Evolutionary conservation across 768 basidiomycete genomes (phyloP), one percentile per base, ranked within the genome.

Genomic region (Nidularia sp.): DNA sequence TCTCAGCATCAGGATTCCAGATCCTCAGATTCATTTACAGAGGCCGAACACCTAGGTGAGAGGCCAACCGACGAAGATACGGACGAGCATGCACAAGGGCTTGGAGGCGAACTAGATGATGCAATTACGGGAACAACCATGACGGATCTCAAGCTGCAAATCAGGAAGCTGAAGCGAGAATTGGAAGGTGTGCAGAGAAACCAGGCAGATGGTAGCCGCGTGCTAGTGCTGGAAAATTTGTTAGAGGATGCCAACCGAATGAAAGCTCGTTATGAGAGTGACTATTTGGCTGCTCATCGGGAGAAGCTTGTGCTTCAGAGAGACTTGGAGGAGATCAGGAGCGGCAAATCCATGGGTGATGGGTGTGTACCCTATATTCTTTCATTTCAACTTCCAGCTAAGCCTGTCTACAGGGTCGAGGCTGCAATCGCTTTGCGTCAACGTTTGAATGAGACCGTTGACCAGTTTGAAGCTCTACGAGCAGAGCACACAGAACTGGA

Each of bases 81-180:
- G 5, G 73, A 76, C 52, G 77, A 79, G 35, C 75, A 75, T 57
- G 63, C 69, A 8, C 80, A 86, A 53, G 90, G 85, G 12, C 76
- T 96, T 2, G 89, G 85, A 39, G 84, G 85, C 29, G 94, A 96
- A 69, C 73, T 97, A n/a, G 90, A 93, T 53, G 85, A 93, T 57
- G 91, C 91, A 0, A 77, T 93, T 43, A 67, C 81, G 29, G 90
- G 91, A 25, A 89, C 85, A 45, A 93, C 88, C 8, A 94, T 86
- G 84, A 98, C 93, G 1, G 92, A 93, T 63, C 73, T 98, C 55
- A 97, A 95, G 64, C 74, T 98, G 31, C 87, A 91, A 62, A 82
- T 98, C 47, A 83, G 86, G 54, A 86, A 83, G 54, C 77, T 98
- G 31, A 75, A 90, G 64, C 73, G 93, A 25, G 93, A 98, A 63